phyloP scores from a whole-genome alignment of 2,329 filamentous ascomycete genomes.

The Phyllosticta citriasiana region DNA sequence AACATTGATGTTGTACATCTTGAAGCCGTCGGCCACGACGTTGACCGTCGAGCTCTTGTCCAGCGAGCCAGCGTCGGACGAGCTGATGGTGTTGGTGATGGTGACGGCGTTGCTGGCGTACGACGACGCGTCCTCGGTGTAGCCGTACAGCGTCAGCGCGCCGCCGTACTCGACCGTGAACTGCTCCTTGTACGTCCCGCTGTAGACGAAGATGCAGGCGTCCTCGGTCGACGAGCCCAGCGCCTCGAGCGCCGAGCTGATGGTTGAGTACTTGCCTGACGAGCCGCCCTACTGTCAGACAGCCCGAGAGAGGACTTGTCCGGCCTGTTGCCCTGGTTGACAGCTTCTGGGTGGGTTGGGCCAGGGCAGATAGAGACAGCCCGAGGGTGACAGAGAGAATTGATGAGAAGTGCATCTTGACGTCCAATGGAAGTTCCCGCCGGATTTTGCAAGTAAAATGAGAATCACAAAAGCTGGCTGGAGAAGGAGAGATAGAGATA shows the following conservation, averaged over 20 bases:
- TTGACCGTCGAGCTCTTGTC: slow-evolving; percentile 45
- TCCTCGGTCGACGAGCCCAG: slow-evolving; percentile 40
- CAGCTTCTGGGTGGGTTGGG: background rate
- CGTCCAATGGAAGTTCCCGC: background rate
- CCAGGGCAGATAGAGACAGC: background rate
- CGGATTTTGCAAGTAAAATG: background rate
- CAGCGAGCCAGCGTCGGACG: slow-evolving; percentile 32
- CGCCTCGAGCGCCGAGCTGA: slow-evolving; percentile 49
- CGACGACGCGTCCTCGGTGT: slow-evolving; percentile 40
- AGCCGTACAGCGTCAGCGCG: slow-evolving; percentile 48
- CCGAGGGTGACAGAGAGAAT: background rate
- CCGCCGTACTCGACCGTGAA: slow-evolving; percentile 44
- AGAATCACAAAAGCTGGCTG: background rate
- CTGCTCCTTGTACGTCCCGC: slow-evolving; percentile 53
- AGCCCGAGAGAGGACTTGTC: slow-evolving; percentile 40
- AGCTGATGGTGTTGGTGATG: slow-evolving; percentile 36
- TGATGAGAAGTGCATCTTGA: background rate
- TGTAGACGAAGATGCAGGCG: slow-evolving; percentile 53
- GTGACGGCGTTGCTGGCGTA: slow-evolving; percentile 51
- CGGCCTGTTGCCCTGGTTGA: slow-evolving; percentile 15
- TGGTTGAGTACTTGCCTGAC: slow-evolving; percentile 33
- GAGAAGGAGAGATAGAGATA: background rate
- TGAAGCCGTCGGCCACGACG: slow-evolving; percentile 40
- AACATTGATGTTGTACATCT: slow-evolving; percentile 54
- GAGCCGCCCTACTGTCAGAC: slow-evolving; percentile 36